phyloP scores from a whole-genome alignment of 345 rosid species.

The Rhizophora mangle region DNA sequence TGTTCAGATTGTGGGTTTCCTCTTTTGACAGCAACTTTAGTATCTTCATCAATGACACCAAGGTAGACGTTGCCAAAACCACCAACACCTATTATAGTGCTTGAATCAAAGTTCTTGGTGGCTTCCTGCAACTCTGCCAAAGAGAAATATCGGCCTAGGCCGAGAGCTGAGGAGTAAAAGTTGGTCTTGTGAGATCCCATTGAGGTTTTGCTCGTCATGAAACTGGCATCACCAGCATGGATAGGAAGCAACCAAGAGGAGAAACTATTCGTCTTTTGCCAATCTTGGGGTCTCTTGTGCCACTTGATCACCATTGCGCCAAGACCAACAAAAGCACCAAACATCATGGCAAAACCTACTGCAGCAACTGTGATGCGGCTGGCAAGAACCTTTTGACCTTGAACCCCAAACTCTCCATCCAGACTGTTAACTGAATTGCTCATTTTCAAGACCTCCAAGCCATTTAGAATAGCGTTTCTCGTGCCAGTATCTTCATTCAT shows the following conservation, averaged over 20 bases:
- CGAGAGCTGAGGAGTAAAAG: slow-evolving; percentile 5
- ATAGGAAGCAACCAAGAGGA: slow-evolving; percentile 1
- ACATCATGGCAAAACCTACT: slow-evolving; percentile 13
- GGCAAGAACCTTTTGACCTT: not conserved
- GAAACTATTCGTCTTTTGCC: slow-evolving; percentile 16
- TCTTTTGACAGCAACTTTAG: slow-evolving; percentile 2
- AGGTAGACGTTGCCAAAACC: slow-evolving; percentile 15
- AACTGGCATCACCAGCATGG: not conserved
- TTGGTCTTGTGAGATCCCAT: slow-evolving; percentile 1
- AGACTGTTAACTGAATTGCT: slow-evolving; percentile 14
- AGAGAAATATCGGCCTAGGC: slow-evolving; percentile 16
- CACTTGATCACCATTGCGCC: slow-evolving; percentile 9
- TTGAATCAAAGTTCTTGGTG: slow-evolving; percentile 12
- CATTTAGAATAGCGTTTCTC: slow-evolving; percentile 11
- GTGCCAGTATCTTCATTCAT: slow-evolving; percentile 4
- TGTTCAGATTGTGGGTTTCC: slow-evolving; percentile 6
- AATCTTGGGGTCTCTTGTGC: slow-evolving; percentile 17
- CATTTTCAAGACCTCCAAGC: slow-evolving; percentile 11
- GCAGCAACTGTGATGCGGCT: slow-evolving; percentile 2
- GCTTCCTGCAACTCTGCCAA: slow-evolving; percentile 15
- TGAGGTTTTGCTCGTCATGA: not conserved
- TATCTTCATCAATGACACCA: slow-evolving; percentile 1
- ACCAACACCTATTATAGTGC: slow-evolving; percentile 3
- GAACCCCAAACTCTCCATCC: slow-evolving; percentile 18
- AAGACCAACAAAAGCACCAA: slow-evolving; percentile 7